phyloP scores from a whole-genome alignment of 306 rosid species.

The Lupinus albus region DNA sequence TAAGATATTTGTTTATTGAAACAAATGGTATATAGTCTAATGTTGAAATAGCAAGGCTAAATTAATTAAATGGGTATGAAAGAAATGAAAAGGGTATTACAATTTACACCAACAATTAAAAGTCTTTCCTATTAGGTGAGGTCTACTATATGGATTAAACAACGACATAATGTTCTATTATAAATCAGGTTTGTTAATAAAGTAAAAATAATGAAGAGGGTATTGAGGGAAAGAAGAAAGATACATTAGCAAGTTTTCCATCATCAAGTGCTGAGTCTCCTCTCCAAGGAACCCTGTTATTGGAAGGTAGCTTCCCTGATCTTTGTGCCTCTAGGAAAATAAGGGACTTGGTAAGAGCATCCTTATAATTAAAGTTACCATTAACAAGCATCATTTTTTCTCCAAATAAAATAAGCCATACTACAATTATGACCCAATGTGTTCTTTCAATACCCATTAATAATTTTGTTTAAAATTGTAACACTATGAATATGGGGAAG shows the following conservation, averaged over 20 bases:
- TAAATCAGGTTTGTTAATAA: too few relatives aligned
- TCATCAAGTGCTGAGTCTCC: slow-evolving; percentile 87
- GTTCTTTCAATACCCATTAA: slow-evolving; percentile 47
- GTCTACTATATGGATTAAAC: too few relatives aligned
- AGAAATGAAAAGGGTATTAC: not conserved
- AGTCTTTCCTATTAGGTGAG: too few relatives aligned
- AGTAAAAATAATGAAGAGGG: too few relatives aligned
- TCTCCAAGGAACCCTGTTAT: slow-evolving; percentile 74
- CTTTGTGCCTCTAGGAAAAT: slow-evolving; percentile 91
- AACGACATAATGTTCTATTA: too few relatives aligned
- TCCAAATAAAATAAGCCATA: slow-evolving; percentile 61
- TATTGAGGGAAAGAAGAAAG: not conserved
- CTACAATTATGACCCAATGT: slow-evolving; percentile 48
- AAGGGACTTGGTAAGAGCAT: slow-evolving; percentile 80
- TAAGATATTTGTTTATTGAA: not conserved
- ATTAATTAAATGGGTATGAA: not conserved
- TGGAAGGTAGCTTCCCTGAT: slow-evolving; percentile 90
- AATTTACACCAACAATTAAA: too few relatives aligned
- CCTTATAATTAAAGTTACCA: slow-evolving; percentile 63
- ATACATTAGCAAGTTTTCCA: slow-evolving; percentile 63
- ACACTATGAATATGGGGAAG: not conserved
- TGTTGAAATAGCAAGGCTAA: too few relatives aligned
- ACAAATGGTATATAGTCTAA: too few relatives aligned
- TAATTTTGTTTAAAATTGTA: not conserved
- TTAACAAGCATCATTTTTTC: slow-evolving; percentile 44